Evolutionary conservation across 139 green algal genomes (phyloP).

Genomic region (Tetratostichococcus sp.): DNA sequence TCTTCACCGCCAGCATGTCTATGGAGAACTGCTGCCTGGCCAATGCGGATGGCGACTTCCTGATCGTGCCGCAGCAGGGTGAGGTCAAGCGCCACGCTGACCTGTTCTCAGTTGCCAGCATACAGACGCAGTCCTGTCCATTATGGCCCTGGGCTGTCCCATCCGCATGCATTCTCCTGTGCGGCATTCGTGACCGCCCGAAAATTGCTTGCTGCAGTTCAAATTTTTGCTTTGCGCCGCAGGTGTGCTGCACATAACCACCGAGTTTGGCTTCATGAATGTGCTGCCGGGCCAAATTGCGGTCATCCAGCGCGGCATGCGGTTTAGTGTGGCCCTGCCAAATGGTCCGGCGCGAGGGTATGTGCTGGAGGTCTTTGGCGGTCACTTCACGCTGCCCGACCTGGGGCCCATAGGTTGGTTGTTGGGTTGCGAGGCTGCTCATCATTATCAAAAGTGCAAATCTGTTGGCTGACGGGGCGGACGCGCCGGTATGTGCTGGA

Average conservation of each 20-base stretch:
- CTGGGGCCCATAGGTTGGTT: slow-evolving; percentile 83
- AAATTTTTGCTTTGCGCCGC: too few species aligned
- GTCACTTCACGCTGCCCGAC: slow-evolving; percentile 87
- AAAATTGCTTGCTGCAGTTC: too few species aligned
- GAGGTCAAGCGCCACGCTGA: too few species aligned
- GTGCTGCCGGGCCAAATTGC: slow-evolving; percentile 74
- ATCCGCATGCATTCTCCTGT: too few species aligned
- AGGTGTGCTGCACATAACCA: slow-evolving; percentile 71
- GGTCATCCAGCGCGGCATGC: slow-evolving; percentile 78
- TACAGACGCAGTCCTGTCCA: too few species aligned
- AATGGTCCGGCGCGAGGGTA: slow-evolving; percentile 63
- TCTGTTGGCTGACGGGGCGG: too few species aligned
- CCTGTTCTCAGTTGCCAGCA: too few species aligned
- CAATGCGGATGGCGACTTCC: slow-evolving; percentile 92
- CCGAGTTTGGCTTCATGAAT: slow-evolving; percentile 81
- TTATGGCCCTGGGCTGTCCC: too few species aligned
- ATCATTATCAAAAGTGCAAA: too few species aligned
- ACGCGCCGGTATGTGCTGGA: too few species aligned
- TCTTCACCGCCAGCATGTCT: slow-evolving; percentile 63
- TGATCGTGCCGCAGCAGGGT: slow-evolving; percentile 91
- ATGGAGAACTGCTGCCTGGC: slow-evolving; percentile 78
- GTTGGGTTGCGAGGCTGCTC: too few species aligned
- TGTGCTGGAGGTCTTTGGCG: slow-evolving; percentile 84
- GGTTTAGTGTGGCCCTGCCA: slow-evolving; percentile 72
- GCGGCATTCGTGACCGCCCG: too few species aligned